phyloP scores from a whole-genome alignment of 306 rosid genomes.

The Quercus parvula region DNA sequence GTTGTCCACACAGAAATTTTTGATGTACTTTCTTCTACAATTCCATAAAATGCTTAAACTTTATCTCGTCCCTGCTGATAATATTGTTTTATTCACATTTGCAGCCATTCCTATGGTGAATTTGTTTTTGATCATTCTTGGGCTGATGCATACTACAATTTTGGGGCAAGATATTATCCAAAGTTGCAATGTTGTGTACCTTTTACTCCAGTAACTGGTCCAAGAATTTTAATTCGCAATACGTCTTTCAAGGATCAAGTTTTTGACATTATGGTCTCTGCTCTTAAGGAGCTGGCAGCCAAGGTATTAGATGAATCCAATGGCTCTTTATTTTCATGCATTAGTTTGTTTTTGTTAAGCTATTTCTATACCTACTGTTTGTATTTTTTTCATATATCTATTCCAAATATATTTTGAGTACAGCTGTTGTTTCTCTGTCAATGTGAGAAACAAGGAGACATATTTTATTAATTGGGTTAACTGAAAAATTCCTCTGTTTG shows the following conservation, averaged over 20 bases:
- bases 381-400: neutral
- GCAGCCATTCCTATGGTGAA: constrained; percentile 94
- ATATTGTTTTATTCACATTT: constrained; percentile 19
- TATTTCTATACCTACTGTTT: neutral
- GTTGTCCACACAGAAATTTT: constrained; percentile 13
- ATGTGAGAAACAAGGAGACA: neutral
- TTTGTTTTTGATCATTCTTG: constrained; percentile 97
- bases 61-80: neutral
- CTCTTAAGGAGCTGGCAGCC: constrained; percentile 64
- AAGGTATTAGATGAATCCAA: constrained; percentile 42
- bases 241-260: constrained; percentile 55
- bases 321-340: neutral
- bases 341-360: neutral
- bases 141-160: constrained; percentile 86
- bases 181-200: constrained; percentile 89
- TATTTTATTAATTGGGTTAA: neutral
- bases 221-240: constrained; percentile 75
- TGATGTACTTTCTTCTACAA: neutral
- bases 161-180: constrained; percentile 78
- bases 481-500: neutral
- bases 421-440: neutral
- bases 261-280: constrained; percentile 61
- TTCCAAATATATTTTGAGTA: neutral
- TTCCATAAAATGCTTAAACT: neutral
- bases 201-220: constrained; percentile 94